Evolutionary conservation across 768 basidiomycete species (phyloP).

Genomic region (Lactifluus hygrophoroides): DNA sequence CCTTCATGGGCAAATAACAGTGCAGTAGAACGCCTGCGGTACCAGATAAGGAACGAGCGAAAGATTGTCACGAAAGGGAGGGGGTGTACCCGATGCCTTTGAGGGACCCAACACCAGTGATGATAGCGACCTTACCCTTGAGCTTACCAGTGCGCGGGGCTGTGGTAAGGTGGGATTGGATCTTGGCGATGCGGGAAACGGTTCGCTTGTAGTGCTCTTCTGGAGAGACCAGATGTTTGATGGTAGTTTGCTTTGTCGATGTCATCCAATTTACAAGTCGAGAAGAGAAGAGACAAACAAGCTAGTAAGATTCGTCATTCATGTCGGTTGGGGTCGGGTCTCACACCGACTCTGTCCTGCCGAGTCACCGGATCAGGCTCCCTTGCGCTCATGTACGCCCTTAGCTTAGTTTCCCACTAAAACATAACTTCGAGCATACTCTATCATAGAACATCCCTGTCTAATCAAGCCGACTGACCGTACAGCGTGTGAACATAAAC

Average conservation of each 20-base stretch:
- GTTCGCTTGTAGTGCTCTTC: slow-evolving; percentile 55
- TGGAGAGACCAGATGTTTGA: not conserved
- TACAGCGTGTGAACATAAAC: too few species aligned
- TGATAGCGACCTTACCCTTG: slow-evolving; percentile 71
- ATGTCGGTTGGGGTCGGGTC: too few species aligned
- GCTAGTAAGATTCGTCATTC: too few species aligned
- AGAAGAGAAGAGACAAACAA: not conserved
- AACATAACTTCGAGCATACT: too few species aligned
- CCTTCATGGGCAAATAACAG: slow-evolving; percentile 77
- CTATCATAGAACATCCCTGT: too few species aligned
- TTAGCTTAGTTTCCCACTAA: too few species aligned
- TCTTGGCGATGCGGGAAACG: slow-evolving; percentile 52
- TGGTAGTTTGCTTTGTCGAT: not conserved
- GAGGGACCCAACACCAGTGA: slow-evolving; percentile 82
- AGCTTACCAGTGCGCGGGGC: slow-evolving; percentile 49
- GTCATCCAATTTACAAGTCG: not conserved
- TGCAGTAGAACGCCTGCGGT: slow-evolving; percentile 56
- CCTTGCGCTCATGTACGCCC: too few species aligned
- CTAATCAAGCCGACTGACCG: too few species aligned
- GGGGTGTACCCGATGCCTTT: slow-evolving; percentile 77
- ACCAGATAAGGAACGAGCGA: not conserved
- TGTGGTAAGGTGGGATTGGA: slow-evolving; percentile 57
- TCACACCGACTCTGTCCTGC: too few species aligned
- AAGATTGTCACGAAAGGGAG: slow-evolving; percentile 2
- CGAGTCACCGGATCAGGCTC: too few species aligned